Evolutionary conservation across 345 rosid genomes (phyloP), one percentile per base, ranked within the genome.

Genomic region (Raphanus raphanistrum): DNA sequence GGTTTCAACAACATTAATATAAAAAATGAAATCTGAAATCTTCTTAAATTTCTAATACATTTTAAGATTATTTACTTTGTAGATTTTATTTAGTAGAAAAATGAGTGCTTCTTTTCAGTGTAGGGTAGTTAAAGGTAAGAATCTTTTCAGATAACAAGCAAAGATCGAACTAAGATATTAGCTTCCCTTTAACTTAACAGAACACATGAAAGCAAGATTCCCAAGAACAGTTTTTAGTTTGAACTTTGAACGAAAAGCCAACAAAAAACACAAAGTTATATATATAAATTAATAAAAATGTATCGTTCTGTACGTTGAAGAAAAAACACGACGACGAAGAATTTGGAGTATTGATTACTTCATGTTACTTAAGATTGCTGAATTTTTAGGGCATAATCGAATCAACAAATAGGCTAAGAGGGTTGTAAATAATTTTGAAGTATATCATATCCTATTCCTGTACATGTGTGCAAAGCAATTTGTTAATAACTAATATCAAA

Each of bases 81-180:
- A 32, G 36, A 32, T 32, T 15, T 61, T 15, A 29, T 58, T 58
- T 32, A 7, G 43, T 8, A 26, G 13, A 66, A 60, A 59, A 60
- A 6, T 58, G 32, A 45, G 25, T 55, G 81, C 54, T 48, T 50
- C 17, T 61, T 78, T 73, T 48, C 29, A 43, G 50, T 11, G 50
- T 36, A 43, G 50, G 50, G 48, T 60, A 62, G 17, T 36, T 73
- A 74, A 69, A 74, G 66, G 59, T 38, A 55, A 60, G 82, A 80
- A 75, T 70, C 43, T 80, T 69, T 80, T 32, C 26, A 57, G 76
- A 69, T 63, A 43, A 70, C 76, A 79, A 80, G 55, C 26, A 64
- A 63, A 79, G 79, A 80, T 80, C 76, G 82, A 70, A 80, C 75
- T 63, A 74, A 80, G 82, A 79, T 79, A 31, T 79, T 70, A 74